Base-by-base conservation (phyloP, 2,329 filamentous ascomycete species). In the Botrytis galanthina region DNA sequence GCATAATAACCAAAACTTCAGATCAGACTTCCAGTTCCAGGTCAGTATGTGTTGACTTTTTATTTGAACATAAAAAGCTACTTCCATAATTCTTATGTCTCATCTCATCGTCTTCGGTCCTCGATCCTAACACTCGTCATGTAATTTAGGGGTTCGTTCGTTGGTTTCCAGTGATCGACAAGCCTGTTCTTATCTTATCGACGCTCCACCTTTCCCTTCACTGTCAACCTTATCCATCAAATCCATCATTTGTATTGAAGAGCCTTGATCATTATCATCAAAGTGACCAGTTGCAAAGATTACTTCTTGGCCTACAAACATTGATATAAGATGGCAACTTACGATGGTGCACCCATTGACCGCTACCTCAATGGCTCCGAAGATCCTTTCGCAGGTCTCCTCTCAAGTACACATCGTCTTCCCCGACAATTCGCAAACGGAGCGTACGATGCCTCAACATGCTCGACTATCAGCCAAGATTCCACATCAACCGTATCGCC, bases 171-270 rank as follows among this genome's bases (percentile, higher is more conserved):
- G 32, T 67, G 42, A 32, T 71, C 61, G 29, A 26, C 70, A 71
- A 51, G 42, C 54, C 63, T 62, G 5, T 72, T 42, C 61, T 72
- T 64, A 66, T 66, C 70, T 54, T 54, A 72, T 72, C 61, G 26
- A 48, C 61, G 29, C 39, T 44, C 61, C 61, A 18, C 70, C 26
- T 42, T 57, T 32, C 20, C 46, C 12, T 32, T 32, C 59, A 59
- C 29, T 57, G 22, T 57, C n/a, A 18, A 57, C n/a, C n/a, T 57
- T 57, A 32, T 32, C 35, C 20, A 44, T 44, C 60, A 42, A 42
- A 39, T 39, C 46, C 44, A 32, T 48, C 59, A 42, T 42, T 44
- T 32, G 61, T 18, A 32, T 32, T 8, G 22, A n/a, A 37, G 32
- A 44, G 44, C 48, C 67, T 51, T 16, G 39, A 29, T 63, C 60